Percentiles rank a stretch among this genome's conserved stretches.
phyloP scores from a whole-genome alignment of 1,284 basidiomycete genomes.

The Exsudoporus floridanus region DNA sequence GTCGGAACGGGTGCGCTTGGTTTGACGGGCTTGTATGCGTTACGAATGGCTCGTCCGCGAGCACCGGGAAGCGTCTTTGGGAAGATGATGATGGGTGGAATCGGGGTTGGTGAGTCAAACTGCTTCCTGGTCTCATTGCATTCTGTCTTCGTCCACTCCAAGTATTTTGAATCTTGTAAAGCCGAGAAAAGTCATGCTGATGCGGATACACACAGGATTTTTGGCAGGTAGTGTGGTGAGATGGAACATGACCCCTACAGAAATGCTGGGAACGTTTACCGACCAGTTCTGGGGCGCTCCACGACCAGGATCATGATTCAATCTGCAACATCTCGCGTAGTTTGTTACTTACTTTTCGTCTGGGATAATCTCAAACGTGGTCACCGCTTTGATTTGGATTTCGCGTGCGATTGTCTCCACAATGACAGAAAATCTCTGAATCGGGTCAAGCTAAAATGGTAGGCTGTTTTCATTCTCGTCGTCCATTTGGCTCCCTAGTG shows the following conservation, averaged over 20 bases:
- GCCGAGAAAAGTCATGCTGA: conserved; percentile 9
- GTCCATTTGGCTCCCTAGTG: not conserved
- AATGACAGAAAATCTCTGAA: not conserved
- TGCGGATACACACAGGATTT: conserved; percentile 22
- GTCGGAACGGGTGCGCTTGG: conserved; percentile 50
- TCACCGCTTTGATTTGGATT: not conserved
- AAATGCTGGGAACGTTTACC: conserved; percentile 22
- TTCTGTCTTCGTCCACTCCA: not conserved
- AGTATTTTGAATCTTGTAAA: not conserved
- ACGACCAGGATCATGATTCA: conserved; percentile 6
- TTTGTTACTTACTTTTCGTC: conserved; percentile 1
- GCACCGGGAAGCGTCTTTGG: conserved; percentile 48
- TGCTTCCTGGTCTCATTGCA: not conserved
- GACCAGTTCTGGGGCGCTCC: conserved; percentile 11
- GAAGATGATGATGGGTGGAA: conserved; percentile 46
- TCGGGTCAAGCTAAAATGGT: not conserved
- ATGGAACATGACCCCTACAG: conserved; percentile 32
- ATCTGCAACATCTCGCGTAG: not conserved
- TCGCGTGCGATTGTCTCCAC: not conserved
- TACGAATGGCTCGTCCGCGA: conserved; percentile 47
- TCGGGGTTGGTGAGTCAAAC: conserved; percentile 47
- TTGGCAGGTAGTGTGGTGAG: conserved; percentile 33
- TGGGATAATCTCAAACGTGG: not conserved
- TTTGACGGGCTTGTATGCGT: conserved; percentile 50
- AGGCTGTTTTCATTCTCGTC: not conserved